Evolutionary conservation across 176 grass and related monocot genomes (phyloP).

Genomic region (Eleusine indica): DNA sequence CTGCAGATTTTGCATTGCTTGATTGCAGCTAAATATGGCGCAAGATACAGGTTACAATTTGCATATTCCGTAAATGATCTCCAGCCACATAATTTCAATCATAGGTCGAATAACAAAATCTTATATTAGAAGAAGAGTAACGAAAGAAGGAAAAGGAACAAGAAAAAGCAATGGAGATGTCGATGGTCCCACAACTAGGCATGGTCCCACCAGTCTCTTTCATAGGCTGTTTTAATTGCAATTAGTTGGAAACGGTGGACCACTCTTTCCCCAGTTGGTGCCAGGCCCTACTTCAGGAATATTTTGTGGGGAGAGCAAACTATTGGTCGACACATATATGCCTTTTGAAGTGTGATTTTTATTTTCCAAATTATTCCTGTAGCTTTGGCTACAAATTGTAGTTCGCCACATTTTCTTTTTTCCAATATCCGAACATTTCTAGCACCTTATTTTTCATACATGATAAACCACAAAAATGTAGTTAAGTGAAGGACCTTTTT

Average conservation of each 20-base stretch:
- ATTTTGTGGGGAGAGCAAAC: constrained; percentile 45
- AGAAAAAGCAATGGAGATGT: constrained; percentile 10
- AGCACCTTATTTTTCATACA: not conserved
- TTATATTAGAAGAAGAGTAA: not conserved
- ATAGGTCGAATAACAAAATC: not conserved
- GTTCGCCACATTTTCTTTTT: not conserved
- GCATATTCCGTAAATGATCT: not conserved
- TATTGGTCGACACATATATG: constrained; percentile 15
- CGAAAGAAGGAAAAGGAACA: not conserved
- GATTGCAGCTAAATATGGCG: not conserved
- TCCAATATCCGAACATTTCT: not conserved
- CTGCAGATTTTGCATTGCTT: too few relatives aligned
- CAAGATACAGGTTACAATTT: not conserved
- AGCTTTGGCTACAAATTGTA: not conserved
- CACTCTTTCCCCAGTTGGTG: constrained; percentile 58
- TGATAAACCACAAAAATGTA: too few relatives aligned
- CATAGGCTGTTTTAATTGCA: constrained; percentile 75
- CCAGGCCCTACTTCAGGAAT: constrained; percentile 77
- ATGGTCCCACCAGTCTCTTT: constrained; percentile 61
- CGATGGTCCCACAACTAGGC: constrained; percentile 53
- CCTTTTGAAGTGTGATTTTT: not conserved
- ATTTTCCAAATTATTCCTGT: not conserved
- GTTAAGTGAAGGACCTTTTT: too few relatives aligned
- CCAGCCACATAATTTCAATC: not conserved
- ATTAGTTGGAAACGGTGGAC: constrained; percentile 89